phyloP scores from a whole-genome alignment of 2,329 filamentous ascomycete species.

The Trichoderma koningii region DNA sequence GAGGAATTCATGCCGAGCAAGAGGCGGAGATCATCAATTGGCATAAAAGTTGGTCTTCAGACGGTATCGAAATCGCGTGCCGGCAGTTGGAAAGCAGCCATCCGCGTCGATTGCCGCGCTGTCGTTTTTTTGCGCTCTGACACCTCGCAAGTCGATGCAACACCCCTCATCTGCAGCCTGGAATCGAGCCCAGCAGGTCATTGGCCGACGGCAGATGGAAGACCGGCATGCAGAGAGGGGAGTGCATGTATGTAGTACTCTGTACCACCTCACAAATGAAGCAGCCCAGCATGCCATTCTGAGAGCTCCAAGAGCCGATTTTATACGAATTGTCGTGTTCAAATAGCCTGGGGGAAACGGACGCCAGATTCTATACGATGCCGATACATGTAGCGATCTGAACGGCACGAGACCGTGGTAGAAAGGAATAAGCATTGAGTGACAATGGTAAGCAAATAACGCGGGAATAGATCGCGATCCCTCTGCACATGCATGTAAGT shows the following conservation, averaged over 20 bases:
- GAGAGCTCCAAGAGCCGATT: neutral
- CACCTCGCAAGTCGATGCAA: neutral
- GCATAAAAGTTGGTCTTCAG: neutral
- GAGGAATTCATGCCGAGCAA: neutral
- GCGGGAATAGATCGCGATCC: neutral
- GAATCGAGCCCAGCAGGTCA: neutral
- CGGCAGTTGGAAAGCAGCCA: neutral
- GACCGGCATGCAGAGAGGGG: no score
- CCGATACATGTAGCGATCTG: neutral
- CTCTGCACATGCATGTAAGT: neutral
- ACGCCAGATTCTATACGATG: neutral
- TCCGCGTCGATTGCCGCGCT: neutral
- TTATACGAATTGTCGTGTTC: neutral
- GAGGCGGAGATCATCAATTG: neutral
- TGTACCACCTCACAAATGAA: constrained; percentile 13
- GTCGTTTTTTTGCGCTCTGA: neutral
- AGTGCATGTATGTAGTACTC: neutral
- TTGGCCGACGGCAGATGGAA: neutral
- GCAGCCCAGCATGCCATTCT: constrained; percentile 6
- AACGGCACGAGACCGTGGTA: neutral
- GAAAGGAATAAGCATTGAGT: neutral
- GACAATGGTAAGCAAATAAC: neutral
- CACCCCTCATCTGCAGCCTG: constrained; percentile 7
- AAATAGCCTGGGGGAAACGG: no score
- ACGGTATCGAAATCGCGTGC: neutral